Evolutionary conservation across 495 filamentous ascomycete species (phyloP), one percentile per base, ranked within the genome.

Genomic region (Hypoxylon fragiforme): DNA sequence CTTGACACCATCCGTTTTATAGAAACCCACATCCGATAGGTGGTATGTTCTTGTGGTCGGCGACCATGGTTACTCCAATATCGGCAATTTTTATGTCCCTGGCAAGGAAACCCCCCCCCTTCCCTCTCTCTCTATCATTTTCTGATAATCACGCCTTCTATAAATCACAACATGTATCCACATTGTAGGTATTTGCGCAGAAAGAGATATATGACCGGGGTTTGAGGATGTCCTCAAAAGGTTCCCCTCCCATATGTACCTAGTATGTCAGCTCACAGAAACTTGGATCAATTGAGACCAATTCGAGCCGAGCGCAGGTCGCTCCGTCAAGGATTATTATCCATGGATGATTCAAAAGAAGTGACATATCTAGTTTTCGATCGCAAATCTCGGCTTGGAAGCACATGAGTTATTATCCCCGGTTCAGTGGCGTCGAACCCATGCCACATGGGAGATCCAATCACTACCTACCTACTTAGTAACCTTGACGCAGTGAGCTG

Each of bases 381-480:
- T 40, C 37, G 57, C 51, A 51, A 55, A 51, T 3, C 21, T 51
- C 51, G 57, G 57, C 38, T 55, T 41, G 31, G 50, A 60, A 37
- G 16, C 11, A 15, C n/a, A n/a, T n/a, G n/a, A n/a, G n/a, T n/a
- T n/a, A 12, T 37, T 12, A 35, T 54, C 15, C 39, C 45, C 40
- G 40, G 19, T 43, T 15, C 37, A 41, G n/a, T 50, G 57, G 57
- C 51, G 40, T 50, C 9, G 39, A 48, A 40, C 44, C 37, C 44
- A 38, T 36, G 22, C 39, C 46, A 44, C 57, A 60, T 54, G 34
- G 30, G 28, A 42, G 55, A 42, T 58, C 16, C 42, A 58, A 37
- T 47, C 31, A 20, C n/a, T 53, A 38, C n/a, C n/a, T n/a, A n/a
- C n/a, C n/a, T n/a, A n/a, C n/a, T n/a, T n/a, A n/a, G n/a, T n/a